A percentile compares a stretch with the other conserved stretches of the same genome.
phyloP scores from a whole-genome alignment of 106 monocot genomes.

The Dioscorea alata region DNA sequence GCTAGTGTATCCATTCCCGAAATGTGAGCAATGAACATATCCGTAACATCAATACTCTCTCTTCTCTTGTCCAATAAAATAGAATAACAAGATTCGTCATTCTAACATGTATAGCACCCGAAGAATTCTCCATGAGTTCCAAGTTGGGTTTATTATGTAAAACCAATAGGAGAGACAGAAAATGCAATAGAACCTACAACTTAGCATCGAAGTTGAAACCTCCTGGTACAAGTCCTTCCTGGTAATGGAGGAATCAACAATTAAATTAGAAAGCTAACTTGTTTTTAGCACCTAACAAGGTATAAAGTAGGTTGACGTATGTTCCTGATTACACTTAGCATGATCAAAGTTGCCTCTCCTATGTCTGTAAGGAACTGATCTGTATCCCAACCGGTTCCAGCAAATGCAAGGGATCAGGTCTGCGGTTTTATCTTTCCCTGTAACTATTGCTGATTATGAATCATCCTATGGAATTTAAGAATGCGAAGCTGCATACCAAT shows the following conservation, averaged over 20 bases:
- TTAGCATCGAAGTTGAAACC: constrained; percentile 99
- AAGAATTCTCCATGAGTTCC: background rate
- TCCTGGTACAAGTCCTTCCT: constrained; percentile 97
- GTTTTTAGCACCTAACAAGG: background rate
- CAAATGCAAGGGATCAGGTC: background rate
- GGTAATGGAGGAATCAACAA: background rate
- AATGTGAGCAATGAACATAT: constrained; percentile 89
- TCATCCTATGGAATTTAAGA: too few relatives aligned
- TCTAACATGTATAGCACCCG: background rate
- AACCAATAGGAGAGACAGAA: too few relatives aligned
- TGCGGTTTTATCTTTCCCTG: too few relatives aligned
- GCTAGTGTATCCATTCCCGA: constrained; percentile 96
- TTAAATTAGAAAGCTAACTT: background rate
- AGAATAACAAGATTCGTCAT: background rate
- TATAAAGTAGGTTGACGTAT: constrained; percentile 22
- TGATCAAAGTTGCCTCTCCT: constrained; percentile 86
- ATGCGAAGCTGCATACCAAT: constrained; percentile 40
- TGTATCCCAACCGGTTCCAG: constrained; percentile 83
- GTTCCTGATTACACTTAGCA: constrained; percentile 92
- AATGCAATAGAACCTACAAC: constrained; percentile 29
- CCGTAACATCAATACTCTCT: constrained; percentile 95
- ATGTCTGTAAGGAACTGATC: constrained; percentile 95
- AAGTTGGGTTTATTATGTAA: too few relatives aligned
- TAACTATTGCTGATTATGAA: too few relatives aligned
- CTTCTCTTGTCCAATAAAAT: constrained; percentile 43